Conservation (phyloP, 108 stramenopile species). For the Cyclotella cryptica region DNA sequence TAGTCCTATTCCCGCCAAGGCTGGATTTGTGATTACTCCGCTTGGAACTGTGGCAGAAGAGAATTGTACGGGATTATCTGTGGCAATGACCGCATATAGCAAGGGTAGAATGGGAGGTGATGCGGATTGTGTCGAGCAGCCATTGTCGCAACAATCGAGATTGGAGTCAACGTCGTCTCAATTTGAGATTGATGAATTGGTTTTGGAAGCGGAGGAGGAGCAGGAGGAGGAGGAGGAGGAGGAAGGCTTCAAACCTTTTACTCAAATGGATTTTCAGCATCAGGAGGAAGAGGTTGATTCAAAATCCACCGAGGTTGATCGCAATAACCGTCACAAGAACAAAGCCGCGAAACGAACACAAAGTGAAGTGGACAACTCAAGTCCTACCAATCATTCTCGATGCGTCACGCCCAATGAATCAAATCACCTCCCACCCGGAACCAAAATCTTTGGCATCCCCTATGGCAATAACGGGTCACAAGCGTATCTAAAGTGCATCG, state of each 20-base stretch:
- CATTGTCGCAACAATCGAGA: slow-evolving; percentile 4
- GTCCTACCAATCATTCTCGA: neutral
- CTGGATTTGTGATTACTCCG: slow-evolving; percentile 30
- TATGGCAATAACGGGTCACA: slow-evolving; percentile 20
- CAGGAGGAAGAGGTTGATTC: neutral
- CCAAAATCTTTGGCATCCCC: slow-evolving; percentile 26
- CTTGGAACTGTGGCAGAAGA: slow-evolving; percentile 34
- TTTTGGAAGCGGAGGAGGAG: neutral
- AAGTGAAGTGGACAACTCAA: neutral
- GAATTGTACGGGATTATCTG: slow-evolving; percentile 29
- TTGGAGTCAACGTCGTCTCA: slow-evolving; percentile 1
- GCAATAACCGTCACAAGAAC: neutral
- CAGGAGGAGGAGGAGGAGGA: neutral
- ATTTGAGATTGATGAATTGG: slow-evolving; percentile 10
- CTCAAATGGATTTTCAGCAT: slow-evolving; percentile 8
- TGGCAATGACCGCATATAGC: slow-evolving; percentile 34
- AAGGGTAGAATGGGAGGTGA: slow-evolving; percentile 4
- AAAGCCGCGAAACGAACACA: neutral
- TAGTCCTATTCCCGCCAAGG: neutral
- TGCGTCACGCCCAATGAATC: neutral
- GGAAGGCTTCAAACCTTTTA: slow-evolving; percentile 13
- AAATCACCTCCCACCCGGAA: slow-evolving; percentile 5
- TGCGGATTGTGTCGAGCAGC: neutral
- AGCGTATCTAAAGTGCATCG: slow-evolving; percentile 19
- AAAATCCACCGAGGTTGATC: neutral